A percentile compares a stretch with the other conserved stretches of the same genome.
These are phyloP conservation scores for Alternaria sp. DNA, from an alignment of 2,329 filamentous ascomycete species.

Conservation along the genomic window DNA sequence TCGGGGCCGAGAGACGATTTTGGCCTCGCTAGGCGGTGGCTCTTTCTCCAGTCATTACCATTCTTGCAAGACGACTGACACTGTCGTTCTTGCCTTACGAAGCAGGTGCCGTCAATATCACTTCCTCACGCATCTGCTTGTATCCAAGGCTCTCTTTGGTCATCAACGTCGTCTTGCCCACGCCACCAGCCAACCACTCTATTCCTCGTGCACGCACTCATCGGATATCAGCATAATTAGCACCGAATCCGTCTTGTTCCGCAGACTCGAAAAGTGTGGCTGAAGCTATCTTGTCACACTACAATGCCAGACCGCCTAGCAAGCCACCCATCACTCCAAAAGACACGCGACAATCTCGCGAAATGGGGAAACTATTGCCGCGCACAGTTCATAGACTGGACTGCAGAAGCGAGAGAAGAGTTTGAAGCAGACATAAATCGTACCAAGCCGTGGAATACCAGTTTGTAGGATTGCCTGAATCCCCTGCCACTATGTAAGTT, in stretches of 20 bases:
- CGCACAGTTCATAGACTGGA: background rate
- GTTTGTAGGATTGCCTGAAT: constrained; percentile 9
- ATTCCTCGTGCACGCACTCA: background rate
- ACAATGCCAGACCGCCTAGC: background rate
- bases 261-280: too few species aligned
- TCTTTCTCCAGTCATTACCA: background rate
- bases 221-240: background rate
- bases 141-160: background rate
- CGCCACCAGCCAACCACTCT: background rate
- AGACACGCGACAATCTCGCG: background rate
- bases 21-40: background rate
- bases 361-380: background rate
- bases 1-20: background rate
- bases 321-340: background rate
- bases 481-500: constrained; percentile 9
- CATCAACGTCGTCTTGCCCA: background rate
- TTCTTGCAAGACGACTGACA: background rate
- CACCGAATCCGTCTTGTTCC: background rate
- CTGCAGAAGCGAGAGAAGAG: constrained; percentile 1
- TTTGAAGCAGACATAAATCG: background rate
- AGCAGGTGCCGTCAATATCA: background rate
- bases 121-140: background rate
- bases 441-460: constrained; percentile 6
- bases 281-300: background rate
- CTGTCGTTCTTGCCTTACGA: background rate